Percentiles rank a stretch among this genome's conserved stretches.
phyloP scores from a whole-genome alignment of 345 rosid species.

The Gossypium rotundifolium region DNA sequence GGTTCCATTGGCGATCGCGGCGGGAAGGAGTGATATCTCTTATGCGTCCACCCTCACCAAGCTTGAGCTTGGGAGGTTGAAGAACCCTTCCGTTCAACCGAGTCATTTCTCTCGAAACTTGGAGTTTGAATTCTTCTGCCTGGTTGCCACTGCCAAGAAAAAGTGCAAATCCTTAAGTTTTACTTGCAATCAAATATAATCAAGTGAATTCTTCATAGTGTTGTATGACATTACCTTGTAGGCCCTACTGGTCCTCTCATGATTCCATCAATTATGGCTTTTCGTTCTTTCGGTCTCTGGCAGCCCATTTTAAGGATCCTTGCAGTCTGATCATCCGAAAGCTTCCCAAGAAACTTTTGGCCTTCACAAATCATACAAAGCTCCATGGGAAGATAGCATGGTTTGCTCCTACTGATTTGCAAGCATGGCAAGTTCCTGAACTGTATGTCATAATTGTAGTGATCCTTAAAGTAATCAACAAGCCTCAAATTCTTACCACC shows the following conservation, averaged over 20 bases:
- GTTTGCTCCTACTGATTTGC: constrained; percentile 84
- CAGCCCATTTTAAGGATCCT: constrained; percentile 92
- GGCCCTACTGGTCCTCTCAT: constrained; percentile 83
- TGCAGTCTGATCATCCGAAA: constrained; percentile 91
- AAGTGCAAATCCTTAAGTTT: not conserved
- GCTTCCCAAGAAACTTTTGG: constrained; percentile 95
- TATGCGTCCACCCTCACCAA: constrained; percentile 57
- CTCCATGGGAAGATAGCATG: constrained; percentile 97
- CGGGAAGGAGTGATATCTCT: constrained; percentile 58
- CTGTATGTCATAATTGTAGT: constrained; percentile 68
- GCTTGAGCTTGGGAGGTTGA: constrained; percentile 91
- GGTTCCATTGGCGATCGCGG: constrained; percentile 75
- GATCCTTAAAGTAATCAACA: constrained; percentile 80
- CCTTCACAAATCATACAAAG: constrained; percentile 96
- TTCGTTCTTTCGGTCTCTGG: constrained; percentile 82
- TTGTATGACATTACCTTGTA: constrained; percentile 51
- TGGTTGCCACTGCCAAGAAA: constrained; percentile 56
- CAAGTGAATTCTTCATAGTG: not conserved
- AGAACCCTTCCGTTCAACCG: constrained; percentile 76
- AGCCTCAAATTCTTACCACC: constrained; percentile 73
- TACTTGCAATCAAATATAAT: no score
- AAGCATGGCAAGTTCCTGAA: constrained; percentile 82
- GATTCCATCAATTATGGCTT: constrained; percentile 66
- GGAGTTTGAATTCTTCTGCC: constrained; percentile 65
- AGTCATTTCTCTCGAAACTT: constrained; percentile 80